Conservation (phyloP, 805 yeast genomes). For the Hanseniaspora singularis region DNA sequence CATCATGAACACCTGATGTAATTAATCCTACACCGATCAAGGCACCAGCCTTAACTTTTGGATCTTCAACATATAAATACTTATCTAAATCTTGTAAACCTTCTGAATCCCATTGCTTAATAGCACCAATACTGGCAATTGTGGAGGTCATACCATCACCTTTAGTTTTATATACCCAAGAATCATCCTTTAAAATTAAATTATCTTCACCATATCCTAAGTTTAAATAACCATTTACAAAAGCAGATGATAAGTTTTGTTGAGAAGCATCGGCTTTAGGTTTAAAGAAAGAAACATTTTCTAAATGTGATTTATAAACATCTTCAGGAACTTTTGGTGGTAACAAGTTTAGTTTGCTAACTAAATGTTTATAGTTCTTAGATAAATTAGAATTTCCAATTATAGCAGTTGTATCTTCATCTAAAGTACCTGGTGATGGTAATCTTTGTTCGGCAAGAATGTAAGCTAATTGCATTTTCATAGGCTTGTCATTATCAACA, state of each 20-base stretch:
- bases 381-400: slow-evolving; percentile 68
- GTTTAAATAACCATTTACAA: slow-evolving; percentile 83
- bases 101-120: slow-evolving; percentile 85
- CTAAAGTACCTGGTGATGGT: slow-evolving; percentile 35
- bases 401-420: slow-evolving; percentile 65
- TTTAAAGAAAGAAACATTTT: slow-evolving; percentile 47
- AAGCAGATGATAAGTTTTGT: slow-evolving; percentile 88
- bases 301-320: slow-evolving; percentile 81
- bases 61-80: slow-evolving; percentile 73
- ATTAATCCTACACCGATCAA: slow-evolving; percentile 87
- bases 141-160: slow-evolving; percentile 85
- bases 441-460: slow-evolving; percentile 71
- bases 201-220: slow-evolving; percentile 85
- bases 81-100: slow-evolving; percentile 86
- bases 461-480: slow-evolving; percentile 85
- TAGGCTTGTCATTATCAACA: slow-evolving; percentile 48
- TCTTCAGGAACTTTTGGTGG: slow-evolving; percentile 93
- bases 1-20: slow-evolving; percentile 82
- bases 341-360: slow-evolving; percentile 73
- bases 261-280: slow-evolving; percentile 72
- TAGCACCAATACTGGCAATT: slow-evolving; percentile 81
- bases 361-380: slow-evolving; percentile 68
- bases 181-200: slow-evolving; percentile 60
- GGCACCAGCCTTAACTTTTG: slow-evolving; percentile 91
- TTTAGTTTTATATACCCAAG: slow-evolving; percentile 86